phyloP scores from a whole-genome alignment of 2,329 filamentous ascomycete genomes.

The Ustulina deusta region DNA sequence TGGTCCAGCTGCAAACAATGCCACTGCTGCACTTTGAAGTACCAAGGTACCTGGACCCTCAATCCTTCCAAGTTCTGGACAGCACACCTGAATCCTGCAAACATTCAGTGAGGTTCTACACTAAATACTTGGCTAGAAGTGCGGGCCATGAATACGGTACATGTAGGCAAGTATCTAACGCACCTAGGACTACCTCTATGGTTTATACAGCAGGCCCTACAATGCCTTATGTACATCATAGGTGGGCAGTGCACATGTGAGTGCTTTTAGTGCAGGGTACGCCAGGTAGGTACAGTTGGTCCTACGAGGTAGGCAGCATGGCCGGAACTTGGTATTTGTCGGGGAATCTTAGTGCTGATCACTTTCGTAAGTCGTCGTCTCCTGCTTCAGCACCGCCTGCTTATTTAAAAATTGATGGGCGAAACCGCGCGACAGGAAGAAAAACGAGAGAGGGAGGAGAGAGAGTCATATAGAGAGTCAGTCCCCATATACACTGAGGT shows the following conservation, averaged over 20 bases:
- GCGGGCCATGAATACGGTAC: background rate
- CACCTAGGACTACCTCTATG: background rate
- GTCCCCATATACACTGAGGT: conserved; percentile 5
- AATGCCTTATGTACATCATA: background rate
- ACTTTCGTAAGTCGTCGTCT: background rate
- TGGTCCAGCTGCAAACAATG: background rate
- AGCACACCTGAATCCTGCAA: conserved; percentile 21
- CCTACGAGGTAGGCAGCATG: no score
- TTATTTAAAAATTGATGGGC: conserved; percentile 16
- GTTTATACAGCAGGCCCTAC: no score
- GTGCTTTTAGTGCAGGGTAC: background rate
- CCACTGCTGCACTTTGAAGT: background rate
- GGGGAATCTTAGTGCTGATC: conserved; percentile 5
- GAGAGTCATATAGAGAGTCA: background rate
- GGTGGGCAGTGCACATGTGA: background rate
- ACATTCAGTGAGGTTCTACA: background rate
- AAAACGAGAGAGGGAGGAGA: background rate
- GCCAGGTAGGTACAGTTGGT: background rate
- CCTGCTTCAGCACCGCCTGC: background rate
- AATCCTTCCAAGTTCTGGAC: conserved; percentile 28
- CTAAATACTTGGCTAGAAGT: background rate
- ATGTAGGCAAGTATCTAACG: no score
- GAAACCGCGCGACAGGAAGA: conserved; percentile 12
- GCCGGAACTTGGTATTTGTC: background rate
- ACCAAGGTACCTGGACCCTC: background rate